Conservation (phyloP, 768 basidiomycete genomes). For the Boletellus ananiceps region DNA sequence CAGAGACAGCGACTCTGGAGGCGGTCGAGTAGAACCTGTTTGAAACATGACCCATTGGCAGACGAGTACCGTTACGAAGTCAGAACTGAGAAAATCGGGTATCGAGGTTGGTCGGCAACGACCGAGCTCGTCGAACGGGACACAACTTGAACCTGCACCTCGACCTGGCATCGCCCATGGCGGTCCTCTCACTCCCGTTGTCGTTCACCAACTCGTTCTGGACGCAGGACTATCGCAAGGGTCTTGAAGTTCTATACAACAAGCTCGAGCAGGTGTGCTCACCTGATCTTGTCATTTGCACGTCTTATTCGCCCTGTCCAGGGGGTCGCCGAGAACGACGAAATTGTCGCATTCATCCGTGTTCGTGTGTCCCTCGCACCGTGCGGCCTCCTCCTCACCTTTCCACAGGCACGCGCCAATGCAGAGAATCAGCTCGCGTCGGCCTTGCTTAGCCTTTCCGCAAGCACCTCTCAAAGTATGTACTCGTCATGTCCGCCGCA, state of each 20-base stretch:
- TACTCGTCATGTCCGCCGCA: neutral
- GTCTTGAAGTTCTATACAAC: constrained; percentile 70
- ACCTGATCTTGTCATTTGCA: neutral
- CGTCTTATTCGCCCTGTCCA: constrained; percentile 31
- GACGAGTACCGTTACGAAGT: neutral
- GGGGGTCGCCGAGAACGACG: constrained; percentile 81
- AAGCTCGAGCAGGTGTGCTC: constrained; percentile 71
- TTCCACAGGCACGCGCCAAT: constrained; percentile 61
- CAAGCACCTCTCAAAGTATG: constrained; percentile 49
- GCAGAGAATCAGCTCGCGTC: constrained; percentile 66
- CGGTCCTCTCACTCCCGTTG: constrained; percentile 84
- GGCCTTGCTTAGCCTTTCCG: constrained; percentile 48
- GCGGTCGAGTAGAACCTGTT: constrained; percentile 49
- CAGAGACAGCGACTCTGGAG: constrained; percentile 51
- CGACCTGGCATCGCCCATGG: constrained; percentile 47
- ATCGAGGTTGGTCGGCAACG: constrained; percentile 30
- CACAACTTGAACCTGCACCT: constrained; percentile 12
- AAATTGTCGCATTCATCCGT: constrained; percentile 78
- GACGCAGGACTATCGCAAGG: constrained; percentile 85
- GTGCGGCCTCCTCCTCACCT: constrained; percentile 6
- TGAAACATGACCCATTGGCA: constrained; percentile 55
- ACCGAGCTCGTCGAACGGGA: constrained; percentile 14
- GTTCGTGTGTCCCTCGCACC: constrained; percentile 41
- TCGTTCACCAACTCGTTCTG: constrained; percentile 92
- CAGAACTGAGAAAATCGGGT: constrained; percentile 22